Evolutionary conservation across 345 rosid genomes (phyloP).

Genomic region (Salix exigua): DNA sequence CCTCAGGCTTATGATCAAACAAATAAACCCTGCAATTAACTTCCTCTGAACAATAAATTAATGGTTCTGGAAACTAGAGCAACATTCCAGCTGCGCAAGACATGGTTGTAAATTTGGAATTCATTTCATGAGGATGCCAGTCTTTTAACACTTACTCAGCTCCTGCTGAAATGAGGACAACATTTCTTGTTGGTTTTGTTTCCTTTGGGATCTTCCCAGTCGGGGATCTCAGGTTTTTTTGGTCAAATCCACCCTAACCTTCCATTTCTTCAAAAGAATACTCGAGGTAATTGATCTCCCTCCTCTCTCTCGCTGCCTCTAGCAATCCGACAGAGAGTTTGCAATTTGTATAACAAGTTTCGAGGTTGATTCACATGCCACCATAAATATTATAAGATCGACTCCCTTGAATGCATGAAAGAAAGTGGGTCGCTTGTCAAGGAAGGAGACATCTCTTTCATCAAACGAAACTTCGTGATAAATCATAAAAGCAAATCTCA

Average conservation of each 20-base stretch:
- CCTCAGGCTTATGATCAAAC: background rate
- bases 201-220: constrained; percentile 48
- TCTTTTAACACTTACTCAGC: background rate
- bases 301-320: background rate
- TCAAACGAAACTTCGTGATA: background rate
- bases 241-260: constrained; percentile 45
- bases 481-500: background rate
- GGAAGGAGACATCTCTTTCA: background rate
- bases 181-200: constrained; percentile 46
- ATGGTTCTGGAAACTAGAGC: background rate
- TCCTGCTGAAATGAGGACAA: background rate
- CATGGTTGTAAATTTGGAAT: background rate
- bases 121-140: background rate
- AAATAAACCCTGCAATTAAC: background rate
- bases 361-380: background rate
- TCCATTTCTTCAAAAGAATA: constrained; percentile 72
- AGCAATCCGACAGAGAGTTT: no score
- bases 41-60: background rate
- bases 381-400: background rate
- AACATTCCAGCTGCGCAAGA: background rate
- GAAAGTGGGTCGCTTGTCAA: background rate
- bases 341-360: no score
- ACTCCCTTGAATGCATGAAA: background rate
- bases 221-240: constrained; percentile 45
- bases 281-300: constrained; percentile 35